Evolutionary conservation across 306 rosid species (phyloP), one percentile per base, ranked within the genome.

Genomic region (Oxytropis ochrocephala): DNA sequence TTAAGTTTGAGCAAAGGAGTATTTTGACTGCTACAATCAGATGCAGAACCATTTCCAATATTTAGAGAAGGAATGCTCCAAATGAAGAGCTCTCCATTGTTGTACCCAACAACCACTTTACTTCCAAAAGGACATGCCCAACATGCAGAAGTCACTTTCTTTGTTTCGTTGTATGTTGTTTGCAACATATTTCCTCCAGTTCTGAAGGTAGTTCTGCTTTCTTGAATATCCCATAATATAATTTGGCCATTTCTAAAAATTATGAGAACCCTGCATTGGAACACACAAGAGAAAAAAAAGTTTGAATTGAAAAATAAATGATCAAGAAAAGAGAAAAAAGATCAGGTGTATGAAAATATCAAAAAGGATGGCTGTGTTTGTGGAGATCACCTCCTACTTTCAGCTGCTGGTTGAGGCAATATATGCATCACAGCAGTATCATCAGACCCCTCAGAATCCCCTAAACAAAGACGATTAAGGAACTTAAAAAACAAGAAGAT

Each of bases 51-150:
- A 67, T 72, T 53, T 61, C 56, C 79, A 50, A 64, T 51, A 41
- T 75, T 85, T 54, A 47, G 77, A 64, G 84, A 70, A 49, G 86
- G 85, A 73, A 93, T 72, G 68, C 87, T 81, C 98, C 98, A 90
- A 70, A 86, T 67, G 42, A 85, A 73, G 77, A 93, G 79, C 58
- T 93, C 98, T 61, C 98, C 98, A 11, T 88, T 90, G 86, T 39
- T 83, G 87, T 90, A 94, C 58, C 97, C 96, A 24, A 94, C 80
- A 74, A 78, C 90, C 58, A 87, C 88, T 87, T 87, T 94, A 65
- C 86, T 88, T 75, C 97, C 98, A 66, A 73, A 81, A 30, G 96
- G 95, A 78, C 96, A 94, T 8, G 82, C 88, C 97, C 98, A 94
- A 68, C 97, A 85, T 63, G 97, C 97, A 47, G 83, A 79, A 74